Base-by-base conservation (phyloP, 441 rosid genomes). In the Adansonia gregorii region DNA sequence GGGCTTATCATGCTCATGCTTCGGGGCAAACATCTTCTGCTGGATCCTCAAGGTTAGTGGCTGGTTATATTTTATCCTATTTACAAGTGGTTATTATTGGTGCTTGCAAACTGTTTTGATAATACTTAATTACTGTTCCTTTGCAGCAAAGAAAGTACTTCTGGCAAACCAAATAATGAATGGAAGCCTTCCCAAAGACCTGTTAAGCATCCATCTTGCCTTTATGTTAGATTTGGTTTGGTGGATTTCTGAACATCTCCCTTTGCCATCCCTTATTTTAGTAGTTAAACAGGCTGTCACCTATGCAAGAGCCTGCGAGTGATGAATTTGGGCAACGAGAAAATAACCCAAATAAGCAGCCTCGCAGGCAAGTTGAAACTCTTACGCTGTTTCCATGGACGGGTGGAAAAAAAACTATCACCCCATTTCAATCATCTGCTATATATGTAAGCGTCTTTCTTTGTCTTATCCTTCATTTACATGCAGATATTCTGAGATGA, bases 401-500 rank as follows among this genome's bases (percentile, higher is more conserved):
- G 17, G 0, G 8, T 24, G 11, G 22, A 39, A 41, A 31, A 31
- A 58, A 15, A 54, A 17, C 3, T 12, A 22, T 14, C 19, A 14
- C 22, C 35, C 76, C 15, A 45, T 11, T 58, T 0, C 49, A 12
- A 8, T 15, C 31, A 8, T 67, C 61, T 76, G 14, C 74, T 72
- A 5, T 64, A 5, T 19, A 7, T 27, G 35, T 20, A 41, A 39
- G 11, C 49, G 4, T 31, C 0, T 9, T 49, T 31, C 15, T 68
- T 63, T 68, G 6, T 68, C 69, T 17, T 24, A 39, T 12, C 52
- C 52, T 46, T 68, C 58, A 19, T 54, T 67, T 67, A 8, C 27
- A 12, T 87, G 87, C 86, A 92, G 97, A 89, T 92, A 91, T 78
- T 92, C 95, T 0, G 93, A 90, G 83, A 93, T 93, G 95, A 91